phyloP scores from a whole-genome alignment of 2,329 filamentous ascomycete species.

The Tolypocladium tropicale region DNA sequence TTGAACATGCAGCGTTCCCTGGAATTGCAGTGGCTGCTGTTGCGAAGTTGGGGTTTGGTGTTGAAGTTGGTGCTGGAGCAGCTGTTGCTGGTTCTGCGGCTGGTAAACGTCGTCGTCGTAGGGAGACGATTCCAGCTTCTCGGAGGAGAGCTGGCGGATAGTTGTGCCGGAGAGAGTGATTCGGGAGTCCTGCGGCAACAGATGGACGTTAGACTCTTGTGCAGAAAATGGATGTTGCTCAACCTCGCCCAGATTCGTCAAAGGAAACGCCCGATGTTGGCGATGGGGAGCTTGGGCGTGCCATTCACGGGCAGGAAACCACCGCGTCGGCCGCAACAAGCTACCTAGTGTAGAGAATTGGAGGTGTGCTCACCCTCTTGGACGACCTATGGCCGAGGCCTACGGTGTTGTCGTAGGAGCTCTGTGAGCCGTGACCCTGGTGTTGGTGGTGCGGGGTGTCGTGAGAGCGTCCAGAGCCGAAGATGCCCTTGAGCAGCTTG shows the following conservation, averaged over 20 bases:
- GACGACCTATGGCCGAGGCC: slow-evolving; percentile 44
- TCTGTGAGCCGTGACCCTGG: slow-evolving; percentile 14
- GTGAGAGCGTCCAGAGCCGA: slow-evolving; percentile 23
- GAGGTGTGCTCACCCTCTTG: slow-evolving; percentile 43
- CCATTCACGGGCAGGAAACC: slow-evolving; percentile 10
- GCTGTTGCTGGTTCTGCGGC: slow-evolving; percentile 23
- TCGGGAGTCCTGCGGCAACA: slow-evolving; percentile 29
- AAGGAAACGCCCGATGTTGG: slow-evolving; percentile 25
- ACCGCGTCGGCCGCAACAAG: slow-evolving; percentile 14
- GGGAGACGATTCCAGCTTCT: slow-evolving; percentile 29
- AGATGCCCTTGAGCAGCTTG: slow-evolving; percentile 44
- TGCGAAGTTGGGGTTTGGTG: slow-evolving; percentile 9
- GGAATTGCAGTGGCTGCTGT: slow-evolving; percentile 13
- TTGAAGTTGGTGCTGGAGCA: slow-evolving; percentile 18
- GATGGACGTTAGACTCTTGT: slow-evolving; percentile 28
- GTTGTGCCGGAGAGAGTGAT: slow-evolving; percentile 22
- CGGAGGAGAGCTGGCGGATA: slow-evolving; percentile 37
- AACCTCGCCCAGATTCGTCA: slow-evolving; percentile 32
- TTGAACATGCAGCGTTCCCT: slow-evolving; percentile 12
- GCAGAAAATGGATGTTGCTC: slow-evolving; percentile 24
- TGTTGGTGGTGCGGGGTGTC: slow-evolving; percentile 14
- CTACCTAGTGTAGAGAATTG: slow-evolving; percentile 33
- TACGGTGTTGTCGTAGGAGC: slow-evolving; percentile 36
- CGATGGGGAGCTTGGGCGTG: slow-evolving; percentile 8
- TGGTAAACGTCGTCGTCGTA: slow-evolving; percentile 34